These are phyloP conservation scores for Hygrocybe coccinea DNA, from an alignment of 768 basidiomycete genomes.

Conservation along the genomic window DNA sequence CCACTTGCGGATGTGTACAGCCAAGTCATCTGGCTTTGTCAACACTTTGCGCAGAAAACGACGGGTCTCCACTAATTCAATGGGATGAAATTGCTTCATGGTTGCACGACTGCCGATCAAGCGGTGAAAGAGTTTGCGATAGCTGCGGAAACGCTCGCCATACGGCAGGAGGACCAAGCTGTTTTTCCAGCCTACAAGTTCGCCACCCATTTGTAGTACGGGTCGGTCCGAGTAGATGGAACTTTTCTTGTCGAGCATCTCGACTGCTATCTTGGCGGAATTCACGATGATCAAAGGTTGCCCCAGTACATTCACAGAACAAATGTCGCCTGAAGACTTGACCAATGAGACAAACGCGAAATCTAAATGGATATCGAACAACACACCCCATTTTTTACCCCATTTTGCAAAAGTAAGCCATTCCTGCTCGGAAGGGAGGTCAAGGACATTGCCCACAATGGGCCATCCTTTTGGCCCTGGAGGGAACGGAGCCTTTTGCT, in stretches of 20 bases:
- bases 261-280: constrained; percentile 44
- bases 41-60: constrained; percentile 46
- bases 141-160: constrained; percentile 51
- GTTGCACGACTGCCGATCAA: constrained; percentile 42
- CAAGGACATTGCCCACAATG: constrained; percentile 31
- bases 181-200: constrained; percentile 55
- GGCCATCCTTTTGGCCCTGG: constrained; percentile 38
- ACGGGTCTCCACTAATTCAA: constrained; percentile 44
- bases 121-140: constrained; percentile 48
- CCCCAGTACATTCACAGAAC: constrained; percentile 55
- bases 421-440: constrained; percentile 22
- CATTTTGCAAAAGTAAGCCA: constrained; percentile 31
- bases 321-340: constrained; percentile 48
- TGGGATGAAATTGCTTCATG: constrained; percentile 40
- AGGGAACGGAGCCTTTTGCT: constrained; percentile 20
- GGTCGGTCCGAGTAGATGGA: constrained; percentile 68
- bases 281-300: constrained; percentile 57
- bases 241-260: constrained; percentile 64
- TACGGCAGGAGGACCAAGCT: constrained; percentile 53
- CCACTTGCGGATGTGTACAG: constrained; percentile 46
- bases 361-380: background rate
- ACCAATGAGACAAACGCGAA: constrained; percentile 2
- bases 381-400: constrained; percentile 45
- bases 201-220: constrained; percentile 47
- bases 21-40: constrained; percentile 43